Conservation (phyloP, 192 early-diverging fungal species). For the Coemansia reversa region DNA sequence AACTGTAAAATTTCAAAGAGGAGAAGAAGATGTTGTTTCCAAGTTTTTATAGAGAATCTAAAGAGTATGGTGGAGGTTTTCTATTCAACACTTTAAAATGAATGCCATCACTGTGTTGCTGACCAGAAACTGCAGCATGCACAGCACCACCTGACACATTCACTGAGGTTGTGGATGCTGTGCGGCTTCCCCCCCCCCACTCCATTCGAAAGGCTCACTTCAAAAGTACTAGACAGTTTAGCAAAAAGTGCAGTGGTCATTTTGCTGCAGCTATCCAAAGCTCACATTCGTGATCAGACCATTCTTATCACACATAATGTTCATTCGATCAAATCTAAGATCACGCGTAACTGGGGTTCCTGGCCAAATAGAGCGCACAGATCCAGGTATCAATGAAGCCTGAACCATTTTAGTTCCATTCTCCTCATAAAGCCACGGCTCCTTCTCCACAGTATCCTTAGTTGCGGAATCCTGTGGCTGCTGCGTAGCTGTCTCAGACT, state of each 20-base stretch:
- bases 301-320: slow-evolving; percentile 20
- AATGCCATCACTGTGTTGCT: too few species aligned
- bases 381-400: slow-evolving; percentile 27
- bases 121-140: too few species aligned
- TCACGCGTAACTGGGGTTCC: slow-evolving; percentile 36
- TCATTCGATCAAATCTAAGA: slow-evolving; percentile 27
- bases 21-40: too few species aligned
- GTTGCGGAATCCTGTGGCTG: not conserved
- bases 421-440: slow-evolving; percentile 7
- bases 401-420: slow-evolving; percentile 6
- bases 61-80: too few species aligned
- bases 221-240: not conserved
- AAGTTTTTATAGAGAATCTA: too few species aligned
- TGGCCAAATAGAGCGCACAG: slow-evolving; percentile 30
- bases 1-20: too few species aligned
- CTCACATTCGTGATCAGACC: slow-evolving; percentile 17
- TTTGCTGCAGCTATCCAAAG: slow-evolving; percentile 18
- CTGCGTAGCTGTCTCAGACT: not conserved
- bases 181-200: not conserved
- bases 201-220: too few species aligned
- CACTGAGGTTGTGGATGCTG: not conserved
- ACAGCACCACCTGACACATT: too few species aligned
- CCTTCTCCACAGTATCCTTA: not conserved
- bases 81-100: too few species aligned
- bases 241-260: not conserved